Base-by-base conservation (phyloP, 495 filamentous ascomycete genomes). In the Bryoglossum gracile region DNA sequence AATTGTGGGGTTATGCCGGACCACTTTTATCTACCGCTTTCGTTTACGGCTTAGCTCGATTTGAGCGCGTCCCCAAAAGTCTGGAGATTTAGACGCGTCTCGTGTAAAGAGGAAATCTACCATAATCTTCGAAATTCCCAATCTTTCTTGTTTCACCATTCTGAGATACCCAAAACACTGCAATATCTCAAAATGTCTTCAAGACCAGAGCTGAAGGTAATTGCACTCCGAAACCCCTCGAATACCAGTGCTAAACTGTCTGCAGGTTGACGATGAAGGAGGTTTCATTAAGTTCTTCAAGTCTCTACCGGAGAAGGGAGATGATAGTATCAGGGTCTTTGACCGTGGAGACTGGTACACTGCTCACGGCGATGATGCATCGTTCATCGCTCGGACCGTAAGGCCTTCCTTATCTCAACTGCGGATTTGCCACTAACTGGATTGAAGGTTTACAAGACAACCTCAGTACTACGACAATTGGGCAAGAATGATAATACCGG, bases 241-340 rank as follows among this genome's bases (percentile, higher is more conserved):
- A 41, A 42, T 24, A 16, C 18, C 32, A 52, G 18, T 43, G 4
- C 49, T 59, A 43, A 59, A 35, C 32, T 14, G 28, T 13, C 30
- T 32, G n/a, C 19, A 94, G 87, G 84, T 96, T 56, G 92, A 98
- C 58, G 92, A 98, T 64, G 92, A 98, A 73, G 79, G 80, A 60
- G 86, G 90, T 51, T 97, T 98, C 70, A 96, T 96, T 64, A 82
- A 82, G 30, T 95, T 91, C 72, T 98, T 89, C 73, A 87, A 87
- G 50, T 81, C 77, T 25, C 77, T 98, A 8, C 80, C 87, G 6
- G 46, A 65, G 14, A 77, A 81, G 41, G 74, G 78, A 60, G 76
- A 73, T 8, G 87, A 91, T 51, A 82, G 82, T 1, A 75, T 97
- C 22, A 86, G 92, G 21, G 80, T 98, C 35, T 98, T 97, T 60